Base-by-base conservation (phyloP, 495 filamentous ascomycete genomes). In the Staphylotrichum tortipilum region DNA sequence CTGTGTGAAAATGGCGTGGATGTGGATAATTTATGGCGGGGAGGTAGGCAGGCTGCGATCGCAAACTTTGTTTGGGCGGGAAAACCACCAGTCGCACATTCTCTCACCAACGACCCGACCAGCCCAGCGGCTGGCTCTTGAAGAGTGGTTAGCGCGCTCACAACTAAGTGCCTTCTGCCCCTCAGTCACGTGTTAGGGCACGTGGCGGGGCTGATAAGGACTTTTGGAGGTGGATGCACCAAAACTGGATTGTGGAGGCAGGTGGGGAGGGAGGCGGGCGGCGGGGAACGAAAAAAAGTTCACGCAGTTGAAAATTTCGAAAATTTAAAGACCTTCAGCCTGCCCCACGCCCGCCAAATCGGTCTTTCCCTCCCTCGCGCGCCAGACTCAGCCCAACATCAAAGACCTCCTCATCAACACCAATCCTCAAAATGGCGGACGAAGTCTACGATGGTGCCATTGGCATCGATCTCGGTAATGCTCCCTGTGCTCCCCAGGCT, bases 391-490 rank as follows among this genome's bases (percentile, higher is more conserved):
- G 38, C 55, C 46, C 45, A 47, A 55, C 51, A 48, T 55, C 49
- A 54, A n/a, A 50, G 22, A 41, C 50, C 40, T 44, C 42, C 54
- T 40, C 40, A 49, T 28, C 47, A 52, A 47, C 47, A 44, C 43
- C 45, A 53, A 48, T 44, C 49, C 37, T 58, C 60, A 58, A 44
- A 42, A 66, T 96, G 89, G 82, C 88, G 67, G 87, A 94, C 73
- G 89, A 94, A 82, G 85, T 91, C 59, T 98, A 95, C 75, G 92
- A 96, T 63, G 92, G 92, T 78, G 92, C 92, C 78, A 89, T 97
- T 76, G 92, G 92, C 80, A 98, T 98, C 73, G 92, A 98, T 83
- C 82, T 98, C 70, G 92, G 92, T 96, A 79, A 58, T 34, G 81
- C 72, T 54, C 40, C 48, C 26, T n/a, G n/a, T n/a, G n/a, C n/a